A percentile compares a stretch with the other conserved stretches of the same genome.
Conservation (phyloP, 2,329 filamentous ascomycete genomes). For the Nectriaceae sp. region DNA sequence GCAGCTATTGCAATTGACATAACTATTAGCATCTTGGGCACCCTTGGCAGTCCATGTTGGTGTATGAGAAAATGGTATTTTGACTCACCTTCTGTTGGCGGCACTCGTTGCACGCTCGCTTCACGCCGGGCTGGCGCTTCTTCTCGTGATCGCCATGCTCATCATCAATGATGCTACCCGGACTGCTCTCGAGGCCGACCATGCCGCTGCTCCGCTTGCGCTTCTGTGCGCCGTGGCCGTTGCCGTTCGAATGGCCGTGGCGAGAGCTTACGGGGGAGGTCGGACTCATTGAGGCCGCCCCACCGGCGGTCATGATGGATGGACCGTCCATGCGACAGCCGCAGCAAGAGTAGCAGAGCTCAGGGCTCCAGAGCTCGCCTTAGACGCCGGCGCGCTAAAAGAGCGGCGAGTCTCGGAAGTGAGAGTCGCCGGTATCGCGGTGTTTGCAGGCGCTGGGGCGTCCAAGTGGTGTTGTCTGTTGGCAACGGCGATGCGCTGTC, state of each 20-base stretch:
- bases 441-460: slow-evolving; percentile 18
- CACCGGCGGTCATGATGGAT: slow-evolving; percentile 46
- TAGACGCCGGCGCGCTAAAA: slow-evolving; percentile 6
- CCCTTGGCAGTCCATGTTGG: not conserved
- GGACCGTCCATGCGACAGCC: slow-evolving; percentile 50
- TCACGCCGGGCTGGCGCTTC: slow-evolving; percentile 68
- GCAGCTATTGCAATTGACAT: slow-evolving; percentile 53
- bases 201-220: slow-evolving; percentile 57
- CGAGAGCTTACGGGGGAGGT: slow-evolving; percentile 57
- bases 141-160: slow-evolving; percentile 62
- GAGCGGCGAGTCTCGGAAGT: slow-evolving; percentile 10
- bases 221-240: slow-evolving; percentile 49
- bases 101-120: slow-evolving; percentile 83
- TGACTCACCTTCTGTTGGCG: slow-evolving; percentile 78
- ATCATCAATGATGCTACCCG: slow-evolving; percentile 52
- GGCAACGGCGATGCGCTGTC: slow-evolving; percentile 22
- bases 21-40: slow-evolving; percentile 10
- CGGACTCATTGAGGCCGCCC: slow-evolving; percentile 53
- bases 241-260: slow-evolving; percentile 33
- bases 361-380: not conserved
- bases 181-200: slow-evolving; percentile 59
- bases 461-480: slow-evolving; percentile 22
- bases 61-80: not conserved
- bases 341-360: slow-evolving; percentile 4
- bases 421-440: slow-evolving; percentile 27